Evolutionary conservation across 2,329 filamentous ascomycete species (phyloP).

Genomic region (Macrophomina pseudophaseolina): DNA sequence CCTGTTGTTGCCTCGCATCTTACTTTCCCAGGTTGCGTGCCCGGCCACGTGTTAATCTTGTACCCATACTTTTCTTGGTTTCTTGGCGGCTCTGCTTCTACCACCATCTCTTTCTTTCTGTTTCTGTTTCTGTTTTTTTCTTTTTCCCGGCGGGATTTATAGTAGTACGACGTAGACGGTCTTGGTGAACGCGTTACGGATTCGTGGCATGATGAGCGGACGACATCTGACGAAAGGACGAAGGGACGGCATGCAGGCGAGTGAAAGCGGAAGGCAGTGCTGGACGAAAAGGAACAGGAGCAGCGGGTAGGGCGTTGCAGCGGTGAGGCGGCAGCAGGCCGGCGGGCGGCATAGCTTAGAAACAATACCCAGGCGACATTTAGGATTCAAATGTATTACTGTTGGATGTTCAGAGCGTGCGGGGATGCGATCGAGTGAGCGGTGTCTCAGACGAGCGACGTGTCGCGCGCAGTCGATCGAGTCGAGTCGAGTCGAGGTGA

Average conservation of each 20-base stretch:
- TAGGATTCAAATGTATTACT: constrained; percentile 22
- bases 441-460: constrained; percentile 8
- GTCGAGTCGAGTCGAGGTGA: neutral
- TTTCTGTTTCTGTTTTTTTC: neutral
- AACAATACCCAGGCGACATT: constrained; percentile 18
- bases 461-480: neutral
- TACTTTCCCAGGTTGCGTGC: neutral
- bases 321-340: no score
- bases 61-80: constrained; percentile 20
- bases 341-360: neutral
- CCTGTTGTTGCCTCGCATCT: neutral
- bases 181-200: constrained; percentile 18
- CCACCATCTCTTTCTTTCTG: neutral
- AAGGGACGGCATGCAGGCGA: constrained; percentile 6
- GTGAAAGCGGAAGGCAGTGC: neutral
- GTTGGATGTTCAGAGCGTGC: constrained; percentile 6
- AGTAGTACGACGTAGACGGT: constrained; percentile 22
- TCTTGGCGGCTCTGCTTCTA: neutral
- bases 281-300: neutral
- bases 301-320: neutral
- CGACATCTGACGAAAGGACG: constrained; percentile 10
- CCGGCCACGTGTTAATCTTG: constrained; percentile 19
- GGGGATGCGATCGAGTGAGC: neutral
- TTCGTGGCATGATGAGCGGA: constrained; percentile 6
- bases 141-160: neutral